These are phyloP conservation scores for Elongisporangium senticosum DNA, from an alignment of 352 stramenopile genomes.

Conservation along the genomic window DNA sequence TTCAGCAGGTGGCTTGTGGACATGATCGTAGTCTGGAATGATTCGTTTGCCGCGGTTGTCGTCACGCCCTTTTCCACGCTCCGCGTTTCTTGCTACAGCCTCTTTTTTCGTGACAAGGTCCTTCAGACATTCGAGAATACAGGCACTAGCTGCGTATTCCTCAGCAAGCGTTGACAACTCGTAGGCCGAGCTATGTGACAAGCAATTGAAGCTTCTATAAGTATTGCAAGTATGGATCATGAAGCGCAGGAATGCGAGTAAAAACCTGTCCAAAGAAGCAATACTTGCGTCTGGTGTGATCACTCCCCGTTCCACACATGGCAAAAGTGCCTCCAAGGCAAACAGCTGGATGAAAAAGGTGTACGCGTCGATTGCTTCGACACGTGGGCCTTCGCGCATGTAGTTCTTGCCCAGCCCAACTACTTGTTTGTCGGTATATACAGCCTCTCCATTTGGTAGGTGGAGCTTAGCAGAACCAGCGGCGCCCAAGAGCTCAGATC, in stretches of 20 bases:
- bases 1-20: constrained; percentile 45
- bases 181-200: constrained; percentile 18
- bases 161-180: constrained; percentile 32
- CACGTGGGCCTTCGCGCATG: constrained; percentile 61
- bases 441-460: constrained; percentile 35
- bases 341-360: constrained; percentile 83
- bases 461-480: constrained; percentile 31
- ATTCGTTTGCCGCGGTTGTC: constrained; percentile 65
- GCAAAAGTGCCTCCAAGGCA: constrained; percentile 56
- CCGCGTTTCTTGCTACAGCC: constrained; percentile 53
- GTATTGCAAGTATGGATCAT: not conserved
- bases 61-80: constrained; percentile 59
- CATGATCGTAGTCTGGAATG: constrained; percentile 60
- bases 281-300: constrained; percentile 25
- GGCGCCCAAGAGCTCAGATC: constrained; percentile 24
- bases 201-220: not conserved
- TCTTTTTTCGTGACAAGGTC: constrained; percentile 51
- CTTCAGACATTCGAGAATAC: constrained; percentile 44
- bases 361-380: constrained; percentile 59
- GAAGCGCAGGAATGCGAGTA: not conserved
- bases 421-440: constrained; percentile 77
- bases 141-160: constrained; percentile 32
- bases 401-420: constrained; percentile 81
- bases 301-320: constrained; percentile 19
- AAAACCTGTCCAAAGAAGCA: constrained; percentile 27